These are phyloP conservation scores for Agarophyton chilense DNA, from an alignment of 23 red algal species.

Conservation along the genomic window DNA sequence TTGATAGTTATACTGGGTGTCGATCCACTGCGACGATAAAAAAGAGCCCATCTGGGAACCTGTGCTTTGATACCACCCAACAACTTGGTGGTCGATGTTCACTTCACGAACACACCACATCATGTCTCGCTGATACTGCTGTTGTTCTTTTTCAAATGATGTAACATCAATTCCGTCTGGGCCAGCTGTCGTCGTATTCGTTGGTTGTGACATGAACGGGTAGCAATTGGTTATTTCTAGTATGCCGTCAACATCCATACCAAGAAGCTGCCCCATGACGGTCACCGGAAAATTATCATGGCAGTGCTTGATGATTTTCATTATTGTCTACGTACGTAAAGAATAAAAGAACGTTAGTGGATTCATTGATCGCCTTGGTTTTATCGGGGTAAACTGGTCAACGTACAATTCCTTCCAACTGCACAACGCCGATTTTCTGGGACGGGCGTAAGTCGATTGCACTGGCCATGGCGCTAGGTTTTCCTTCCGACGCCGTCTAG, in stretches of 20 bases:
- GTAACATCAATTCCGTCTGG: constrained; percentile 60
- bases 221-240: constrained; percentile 98
- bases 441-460: constrained; percentile 12
- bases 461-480: constrained; percentile 3
- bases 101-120: constrained; percentile 97
- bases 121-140: constrained; percentile 91
- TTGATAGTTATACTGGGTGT: constrained; percentile 97
- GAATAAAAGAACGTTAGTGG: not conserved
- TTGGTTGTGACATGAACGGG: constrained; percentile 74
- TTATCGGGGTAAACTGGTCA: not conserved
- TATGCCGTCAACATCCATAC: constrained; percentile 84
- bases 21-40: constrained; percentile 90
- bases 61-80: constrained; percentile 92
- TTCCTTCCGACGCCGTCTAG: not conserved
- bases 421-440: constrained; percentile 41
- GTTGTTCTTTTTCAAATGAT: constrained; percentile 70
- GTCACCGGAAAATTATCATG: constrained; percentile 84
- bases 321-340: constrained; percentile 51
- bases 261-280: constrained; percentile 93
- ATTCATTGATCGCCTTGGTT: not conserved
- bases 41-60: constrained; percentile 93
- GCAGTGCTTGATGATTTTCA: constrained; percentile 97
- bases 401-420: constrained; percentile 77
- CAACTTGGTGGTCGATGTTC: constrained; percentile 92
- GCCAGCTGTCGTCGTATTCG: constrained; percentile 2